phyloP scores from a whole-genome alignment of 805 yeast species.

The Zygosaccharomyces siamensis region DNA sequence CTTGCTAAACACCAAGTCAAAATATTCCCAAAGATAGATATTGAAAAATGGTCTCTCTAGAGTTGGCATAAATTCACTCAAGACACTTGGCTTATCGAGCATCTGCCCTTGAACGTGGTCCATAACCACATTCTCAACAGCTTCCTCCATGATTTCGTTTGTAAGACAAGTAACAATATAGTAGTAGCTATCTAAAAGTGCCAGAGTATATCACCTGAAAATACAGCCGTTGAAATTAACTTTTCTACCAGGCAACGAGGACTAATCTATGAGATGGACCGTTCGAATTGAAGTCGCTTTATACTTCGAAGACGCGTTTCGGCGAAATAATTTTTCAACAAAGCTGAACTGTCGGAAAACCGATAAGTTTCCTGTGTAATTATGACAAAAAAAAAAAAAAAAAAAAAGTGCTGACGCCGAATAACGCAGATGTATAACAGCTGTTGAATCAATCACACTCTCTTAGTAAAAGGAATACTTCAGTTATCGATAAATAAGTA shows the following conservation, averaged over 20 bases:
- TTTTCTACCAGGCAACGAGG: too few relatives aligned
- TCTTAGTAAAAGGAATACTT: too few relatives aligned
- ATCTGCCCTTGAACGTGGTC: neutral
- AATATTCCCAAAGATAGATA: conserved; percentile 31
- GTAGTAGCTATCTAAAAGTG: too few relatives aligned
- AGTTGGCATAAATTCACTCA: conserved; percentile 23
- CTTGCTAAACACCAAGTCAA: conserved; percentile 21
- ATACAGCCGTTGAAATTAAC: too few relatives aligned
- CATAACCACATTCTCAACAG: neutral
- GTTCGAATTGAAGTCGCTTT: neutral
- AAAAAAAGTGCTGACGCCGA: too few relatives aligned
- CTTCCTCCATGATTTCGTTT: conserved; percentile 1
- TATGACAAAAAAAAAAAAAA: too few relatives aligned
- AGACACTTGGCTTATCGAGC: neutral
- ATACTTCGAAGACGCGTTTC: neutral
- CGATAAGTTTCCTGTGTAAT: neutral
- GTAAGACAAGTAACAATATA: neutral
- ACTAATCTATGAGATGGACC: too few relatives aligned
- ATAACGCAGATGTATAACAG: too few relatives aligned
- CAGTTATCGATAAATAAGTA: conserved; percentile 7
- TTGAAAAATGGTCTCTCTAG: conserved; percentile 36
- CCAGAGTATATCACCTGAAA: too few relatives aligned
- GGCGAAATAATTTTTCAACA: neutral
- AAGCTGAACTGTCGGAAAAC: neutral
- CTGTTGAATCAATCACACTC: too few relatives aligned